Evolutionary conservation across 2,329 filamentous ascomycete species (phyloP), one percentile per base, ranked within the genome.

Genomic region (Chrysosporium keratinophilum): DNA sequence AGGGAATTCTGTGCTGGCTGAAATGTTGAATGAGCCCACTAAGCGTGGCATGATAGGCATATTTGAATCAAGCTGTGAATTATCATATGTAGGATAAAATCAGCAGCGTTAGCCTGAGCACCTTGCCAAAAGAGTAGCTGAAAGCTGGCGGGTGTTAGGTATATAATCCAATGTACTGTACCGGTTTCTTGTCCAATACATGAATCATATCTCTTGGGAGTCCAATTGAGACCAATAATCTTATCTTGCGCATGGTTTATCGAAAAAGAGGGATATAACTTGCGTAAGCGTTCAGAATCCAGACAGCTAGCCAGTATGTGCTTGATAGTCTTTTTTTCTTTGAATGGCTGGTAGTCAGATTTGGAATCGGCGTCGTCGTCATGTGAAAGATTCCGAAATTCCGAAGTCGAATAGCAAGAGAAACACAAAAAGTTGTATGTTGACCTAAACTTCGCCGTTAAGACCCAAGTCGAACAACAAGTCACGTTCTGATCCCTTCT

Each of bases 131-230:
- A 20, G 40, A 20, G 12, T 10, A 5, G n/a, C 10, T 10, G 19
- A 19, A 20, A 50, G 15, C 2, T n/a, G 9, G 20, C 12, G 19
- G 20, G 37, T 19, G 14, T 19, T 15, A 14, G 11, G 44, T 57
- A 57, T 57, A 57, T 57, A 55, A 57, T 54, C 56, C 56, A 57
- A 55, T 57, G 56, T 55, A 57, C 19, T 41, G 34, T 33, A 17
- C 12, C 17, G 47, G 19, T 44, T 19, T 44, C 7, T 34, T 49
- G 56, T 54, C 50, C 56, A 55, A 55, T 55, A 57, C 56, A 55
- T 50, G 56, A 55, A 57, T 54, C 49, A 57, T 55, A 53, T 28
- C 33, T 10, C n/a, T 44, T 39, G 34, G 23, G 12, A 37, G 28
- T 40, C 50, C 39, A 52, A 45, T 40, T 49, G 23, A 50, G 20